Evolutionary conservation across 2,329 filamentous ascomycete species (phyloP).

Genomic region (Fusarium sp.): DNA sequence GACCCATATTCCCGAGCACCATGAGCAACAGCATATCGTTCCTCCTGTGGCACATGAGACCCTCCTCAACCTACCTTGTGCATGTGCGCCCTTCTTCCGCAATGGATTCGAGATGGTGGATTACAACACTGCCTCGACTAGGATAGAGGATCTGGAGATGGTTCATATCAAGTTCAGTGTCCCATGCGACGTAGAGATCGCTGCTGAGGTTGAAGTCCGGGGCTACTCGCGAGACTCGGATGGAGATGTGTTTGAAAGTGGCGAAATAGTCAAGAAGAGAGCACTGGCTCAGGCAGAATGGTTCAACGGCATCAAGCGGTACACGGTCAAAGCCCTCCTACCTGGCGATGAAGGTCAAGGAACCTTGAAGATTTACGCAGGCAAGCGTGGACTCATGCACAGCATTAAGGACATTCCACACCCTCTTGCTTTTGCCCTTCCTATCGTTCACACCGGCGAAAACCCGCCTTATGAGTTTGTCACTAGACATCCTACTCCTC

Average conservation of each 20-base stretch:
- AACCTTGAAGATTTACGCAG: conserved; percentile 90
- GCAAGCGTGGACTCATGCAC: conserved; percentile 95
- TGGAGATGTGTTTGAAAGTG: conserved; percentile 93
- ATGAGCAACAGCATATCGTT: conserved; percentile 91
- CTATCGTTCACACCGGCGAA: conserved; percentile 88
- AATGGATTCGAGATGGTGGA: conserved; percentile 83
- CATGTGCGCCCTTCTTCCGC: conserved; percentile 89
- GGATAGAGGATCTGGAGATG: conserved; percentile 93
- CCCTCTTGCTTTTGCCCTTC: conserved; percentile 87
- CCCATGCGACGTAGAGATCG: conserved; percentile 88
- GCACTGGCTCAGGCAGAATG: conserved; percentile 93
- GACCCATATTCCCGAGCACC: conserved; percentile 90
- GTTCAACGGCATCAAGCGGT: conserved; percentile 87
- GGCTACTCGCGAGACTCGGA: conserved; percentile 85
- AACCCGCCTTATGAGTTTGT: conserved; percentile 97
- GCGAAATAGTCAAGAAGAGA: conserved; percentile 85
- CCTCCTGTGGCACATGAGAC: conserved; percentile 88
- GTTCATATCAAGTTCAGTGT: conserved; percentile 90
- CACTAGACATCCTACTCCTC: conserved; percentile 91
- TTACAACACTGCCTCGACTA: conserved; percentile 88
- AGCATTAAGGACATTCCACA: conserved; percentile 97
- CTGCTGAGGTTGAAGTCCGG: conserved; percentile 90
- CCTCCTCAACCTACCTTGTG: conserved; percentile 85
- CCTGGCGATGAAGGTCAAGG: conserved; percentile 93
- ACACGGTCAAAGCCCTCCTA: conserved; percentile 91